phyloP scores from a whole-genome alignment of 768 basidiomycete species.

The Collybiopsis confluens region DNA sequence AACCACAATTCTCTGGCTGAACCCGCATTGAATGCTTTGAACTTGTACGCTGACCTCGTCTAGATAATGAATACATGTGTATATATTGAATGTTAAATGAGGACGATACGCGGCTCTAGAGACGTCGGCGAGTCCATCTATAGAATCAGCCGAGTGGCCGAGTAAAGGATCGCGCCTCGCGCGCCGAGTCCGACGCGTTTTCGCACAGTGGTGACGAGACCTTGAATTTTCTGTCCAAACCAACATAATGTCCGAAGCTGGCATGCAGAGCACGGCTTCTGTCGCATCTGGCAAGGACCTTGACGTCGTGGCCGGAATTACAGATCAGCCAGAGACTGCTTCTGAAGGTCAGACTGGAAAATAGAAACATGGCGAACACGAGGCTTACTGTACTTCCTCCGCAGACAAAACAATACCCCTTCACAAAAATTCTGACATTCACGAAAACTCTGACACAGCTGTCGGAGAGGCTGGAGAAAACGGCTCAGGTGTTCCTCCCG shows the following conservation, averaged over 20 bases:
- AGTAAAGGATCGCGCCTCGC: too few relatives aligned
- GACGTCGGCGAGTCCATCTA: too few relatives aligned
- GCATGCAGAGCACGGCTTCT: slow-evolving; percentile 16
- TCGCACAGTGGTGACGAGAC: too few relatives aligned
- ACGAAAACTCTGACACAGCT: slow-evolving; percentile 13
- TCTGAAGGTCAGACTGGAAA: slow-evolving; percentile 14
- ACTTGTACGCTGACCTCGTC: slow-evolving; percentile 48
- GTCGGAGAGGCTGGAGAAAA: slow-evolving; percentile 8
- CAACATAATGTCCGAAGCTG: slow-evolving; percentile 32
- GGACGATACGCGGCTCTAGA: too few relatives aligned
- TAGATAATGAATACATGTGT: neutral
- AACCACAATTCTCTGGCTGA: slow-evolving; percentile 78
- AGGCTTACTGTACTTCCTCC: too few relatives aligned
- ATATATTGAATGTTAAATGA: too few relatives aligned
- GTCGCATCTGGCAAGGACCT: slow-evolving; percentile 16
- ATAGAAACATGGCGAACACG: slow-evolving; percentile 30
- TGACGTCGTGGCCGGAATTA: slow-evolving; percentile 17
- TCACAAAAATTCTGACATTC: neutral
- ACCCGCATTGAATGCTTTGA: slow-evolving; percentile 72
- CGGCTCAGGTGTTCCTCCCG: slow-evolving; percentile 15
- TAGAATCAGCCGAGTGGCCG: too few relatives aligned
- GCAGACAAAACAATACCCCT: too few relatives aligned
- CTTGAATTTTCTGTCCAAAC: neutral
- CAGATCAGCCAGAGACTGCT: slow-evolving; percentile 10
- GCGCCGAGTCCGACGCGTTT: neutral